A percentile compares a stretch with the other conserved stretches of the same genome.
phyloP scores from a whole-genome alignment of 2,329 filamentous ascomycete species.

The Dothistroma septosporum region DNA sequence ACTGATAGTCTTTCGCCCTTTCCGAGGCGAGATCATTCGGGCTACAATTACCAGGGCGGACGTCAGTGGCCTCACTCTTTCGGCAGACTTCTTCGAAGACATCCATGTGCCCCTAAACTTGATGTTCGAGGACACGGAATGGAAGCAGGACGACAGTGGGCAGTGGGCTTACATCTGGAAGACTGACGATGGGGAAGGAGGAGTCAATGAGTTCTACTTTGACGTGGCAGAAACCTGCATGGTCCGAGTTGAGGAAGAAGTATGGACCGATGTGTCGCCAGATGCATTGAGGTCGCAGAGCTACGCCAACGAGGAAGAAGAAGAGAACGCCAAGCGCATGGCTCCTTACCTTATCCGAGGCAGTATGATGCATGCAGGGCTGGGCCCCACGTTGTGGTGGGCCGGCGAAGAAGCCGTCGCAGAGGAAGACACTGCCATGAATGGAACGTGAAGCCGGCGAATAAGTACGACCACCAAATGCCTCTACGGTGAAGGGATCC shows the following conservation, averaged over 20 bases:
- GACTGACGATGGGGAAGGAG: slow-evolving; percentile 61
- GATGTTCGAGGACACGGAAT: slow-evolving; percentile 63
- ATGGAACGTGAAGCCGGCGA: slow-evolving; percentile 11
- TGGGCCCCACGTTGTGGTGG: slow-evolving; percentile 50
- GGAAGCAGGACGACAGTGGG: slow-evolving; percentile 28
- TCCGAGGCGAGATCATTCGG: slow-evolving; percentile 87
- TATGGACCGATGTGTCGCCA: slow-evolving; percentile 90
- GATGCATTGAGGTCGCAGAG: slow-evolving; percentile 52
- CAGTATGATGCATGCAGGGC: slow-evolving; percentile 46
- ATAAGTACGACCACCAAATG: background rate
- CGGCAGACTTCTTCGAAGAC: slow-evolving; percentile 90
- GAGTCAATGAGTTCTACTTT: slow-evolving; percentile 63
- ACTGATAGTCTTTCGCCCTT: slow-evolving; percentile 88
- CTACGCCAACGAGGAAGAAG: slow-evolving; percentile 51
- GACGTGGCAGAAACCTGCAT: slow-evolving; percentile 86
- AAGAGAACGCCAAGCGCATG: slow-evolving; percentile 57
- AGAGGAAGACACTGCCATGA: slow-evolving; percentile 14
- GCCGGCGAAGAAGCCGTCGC: slow-evolving; percentile 27
- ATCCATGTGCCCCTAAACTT: slow-evolving; percentile 72
- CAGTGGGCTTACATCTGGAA: slow-evolving; percentile 70
- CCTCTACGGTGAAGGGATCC: background rate
- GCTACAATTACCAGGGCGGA: slow-evolving; percentile 79
- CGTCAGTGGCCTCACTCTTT: slow-evolving; percentile 58
- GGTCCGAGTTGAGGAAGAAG: slow-evolving; percentile 78
- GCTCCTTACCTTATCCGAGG: slow-evolving; percentile 65